Evolutionary conservation across 2,329 filamentous ascomycete genomes (phyloP).

Genomic region (Davidsoniella eucalypti): DNA sequence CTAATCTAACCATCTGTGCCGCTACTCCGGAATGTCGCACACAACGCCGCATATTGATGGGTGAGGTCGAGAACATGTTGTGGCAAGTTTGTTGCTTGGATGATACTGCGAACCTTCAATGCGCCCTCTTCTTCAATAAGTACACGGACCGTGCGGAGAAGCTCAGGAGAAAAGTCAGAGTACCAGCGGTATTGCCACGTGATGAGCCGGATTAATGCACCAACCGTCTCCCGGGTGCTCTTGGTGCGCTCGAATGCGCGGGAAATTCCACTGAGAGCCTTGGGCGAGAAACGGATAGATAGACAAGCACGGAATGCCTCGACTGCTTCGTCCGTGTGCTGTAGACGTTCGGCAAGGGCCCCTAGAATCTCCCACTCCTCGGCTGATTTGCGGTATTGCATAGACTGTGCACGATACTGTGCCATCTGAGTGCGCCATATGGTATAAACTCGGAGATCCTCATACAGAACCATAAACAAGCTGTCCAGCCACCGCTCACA

Average conservation of each 20-base stretch:
- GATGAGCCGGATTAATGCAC: conserved; percentile 75
- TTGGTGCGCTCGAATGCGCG: conserved; percentile 61
- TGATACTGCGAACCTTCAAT: conserved; percentile 91
- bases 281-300: conserved; percentile 77
- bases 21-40: conserved; percentile 85
- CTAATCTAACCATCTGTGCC: conserved; percentile 60
- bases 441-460: conserved; percentile 93
- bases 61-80: conserved; percentile 88
- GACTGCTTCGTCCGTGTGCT: conserved; percentile 78
- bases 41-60: conserved; percentile 88
- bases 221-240: conserved; percentile 66
- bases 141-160: conserved; percentile 74
- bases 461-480: conserved; percentile 97
- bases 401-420: conserved; percentile 80
- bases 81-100: conserved; percentile 86
- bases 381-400: conserved; percentile 90
- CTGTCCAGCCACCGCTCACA: conserved; percentile 98
- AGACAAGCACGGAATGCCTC: conserved; percentile 88
- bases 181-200: conserved; percentile 99
- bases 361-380: conserved; percentile 98
- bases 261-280: conserved; percentile 74
- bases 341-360: conserved; percentile 77
- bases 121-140: conserved; percentile 96
- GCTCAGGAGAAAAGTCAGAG: conserved; percentile 89
- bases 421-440: conserved; percentile 99